phyloP scores from a whole-genome alignment of 768 basidiomycete genomes.

The Tulasnella sp. region DNA sequence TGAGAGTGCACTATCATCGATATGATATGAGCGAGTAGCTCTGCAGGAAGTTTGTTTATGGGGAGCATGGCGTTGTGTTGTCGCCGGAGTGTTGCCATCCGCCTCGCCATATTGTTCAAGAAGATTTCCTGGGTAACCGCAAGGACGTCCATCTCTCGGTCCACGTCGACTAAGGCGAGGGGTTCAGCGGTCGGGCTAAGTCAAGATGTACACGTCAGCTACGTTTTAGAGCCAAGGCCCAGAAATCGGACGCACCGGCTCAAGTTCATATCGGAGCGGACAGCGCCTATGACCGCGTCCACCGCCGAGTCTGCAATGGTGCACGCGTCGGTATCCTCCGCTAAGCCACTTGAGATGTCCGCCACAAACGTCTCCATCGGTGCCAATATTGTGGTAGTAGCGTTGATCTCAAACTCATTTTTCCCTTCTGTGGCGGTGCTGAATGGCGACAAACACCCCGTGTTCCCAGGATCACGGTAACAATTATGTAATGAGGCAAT shows the following conservation, averaged over 20 bases:
- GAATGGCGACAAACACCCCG: background rate
- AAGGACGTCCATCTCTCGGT: background rate
- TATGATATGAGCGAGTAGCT: background rate
- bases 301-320: background rate
- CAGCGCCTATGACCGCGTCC: background rate
- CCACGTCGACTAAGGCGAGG: background rate
- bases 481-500: background rate
- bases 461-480: background rate
- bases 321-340: background rate
- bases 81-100: background rate
- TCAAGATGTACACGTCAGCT: background rate
- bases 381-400: background rate
- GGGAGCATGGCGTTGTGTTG: conserved; percentile 10
- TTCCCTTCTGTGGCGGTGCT: background rate
- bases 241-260: background rate
- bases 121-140: background rate
- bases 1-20: background rate
- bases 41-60: conserved; percentile 11
- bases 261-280: background rate
- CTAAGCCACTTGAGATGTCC: background rate
- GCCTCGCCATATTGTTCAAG: background rate
- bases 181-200: background rate
- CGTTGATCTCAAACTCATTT: background rate
- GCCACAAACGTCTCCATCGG: background rate
- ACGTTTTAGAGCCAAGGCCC: background rate